Evolutionary conservation across 2,329 filamentous ascomycete genomes (phyloP).

Genomic region (Exserohilum rostratum): DNA sequence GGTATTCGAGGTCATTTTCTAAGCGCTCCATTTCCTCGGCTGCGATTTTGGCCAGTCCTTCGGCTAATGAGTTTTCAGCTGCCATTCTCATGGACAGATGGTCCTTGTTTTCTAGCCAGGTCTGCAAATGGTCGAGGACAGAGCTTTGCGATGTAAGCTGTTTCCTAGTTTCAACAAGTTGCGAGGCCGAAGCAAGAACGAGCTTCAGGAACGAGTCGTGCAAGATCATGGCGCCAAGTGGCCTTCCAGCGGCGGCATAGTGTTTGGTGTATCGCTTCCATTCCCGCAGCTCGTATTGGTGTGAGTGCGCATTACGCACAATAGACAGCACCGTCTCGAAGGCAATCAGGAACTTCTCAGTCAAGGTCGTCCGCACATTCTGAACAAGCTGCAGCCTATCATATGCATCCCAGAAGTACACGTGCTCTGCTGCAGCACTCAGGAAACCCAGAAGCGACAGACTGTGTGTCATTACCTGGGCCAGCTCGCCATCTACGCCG

Average conservation of each 20-base stretch:
- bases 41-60: constrained; percentile 72
- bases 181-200: constrained; percentile 76
- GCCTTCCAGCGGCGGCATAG: constrained; percentile 78
- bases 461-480: constrained; percentile 74
- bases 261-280: constrained; percentile 88
- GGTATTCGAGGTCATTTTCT: constrained; percentile 88
- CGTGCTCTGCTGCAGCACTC: constrained; percentile 77
- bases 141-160: constrained; percentile 65
- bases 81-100: constrained; percentile 23
- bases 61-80: constrained; percentile 49
- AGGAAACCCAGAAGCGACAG: constrained; percentile 91
- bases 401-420: constrained; percentile 78
- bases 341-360: constrained; percentile 81
- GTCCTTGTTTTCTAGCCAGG: constrained; percentile 24
- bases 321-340: constrained; percentile 91
- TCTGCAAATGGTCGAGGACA: constrained; percentile 71
- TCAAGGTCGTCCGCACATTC: constrained; percentile 73
- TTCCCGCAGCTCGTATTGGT: constrained; percentile 72
- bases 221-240: constrained; percentile 87
- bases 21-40: constrained; percentile 83
- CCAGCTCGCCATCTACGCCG: constrained; percentile 59
- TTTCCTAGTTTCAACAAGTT: constrained; percentile 67
- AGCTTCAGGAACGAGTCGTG: constrained; percentile 89
- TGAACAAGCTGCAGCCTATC: constrained; percentile 77
- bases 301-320: constrained; percentile 76